Conservation (phyloP, 768 basidiomycete species). For the Boletus rubescentipes region DNA sequence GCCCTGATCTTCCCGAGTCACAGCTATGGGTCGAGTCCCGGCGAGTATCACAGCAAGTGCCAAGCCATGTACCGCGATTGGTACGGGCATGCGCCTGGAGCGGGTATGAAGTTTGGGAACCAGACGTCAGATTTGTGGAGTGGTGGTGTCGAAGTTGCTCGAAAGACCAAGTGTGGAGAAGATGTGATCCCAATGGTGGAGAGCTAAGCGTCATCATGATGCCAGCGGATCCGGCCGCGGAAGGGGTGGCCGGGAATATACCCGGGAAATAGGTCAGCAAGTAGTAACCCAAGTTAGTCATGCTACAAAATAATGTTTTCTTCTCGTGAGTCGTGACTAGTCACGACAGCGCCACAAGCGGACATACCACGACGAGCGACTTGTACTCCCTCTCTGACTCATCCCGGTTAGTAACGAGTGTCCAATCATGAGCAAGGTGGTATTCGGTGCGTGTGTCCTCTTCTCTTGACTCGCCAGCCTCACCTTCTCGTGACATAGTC, state of each 20-base stretch:
- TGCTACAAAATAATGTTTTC: background rate
- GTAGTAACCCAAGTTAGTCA: too few relatives aligned
- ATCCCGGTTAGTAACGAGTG: background rate
- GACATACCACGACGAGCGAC: background rate
- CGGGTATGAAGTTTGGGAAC: background rate
- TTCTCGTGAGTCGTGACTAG: slow-evolving; percentile 2
- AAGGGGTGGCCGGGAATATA: too few relatives aligned
- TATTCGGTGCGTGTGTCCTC: slow-evolving; percentile 53
- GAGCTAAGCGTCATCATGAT: background rate
- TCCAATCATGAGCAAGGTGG: slow-evolving; percentile 61
- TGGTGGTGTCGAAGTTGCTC: slow-evolving; percentile 1
- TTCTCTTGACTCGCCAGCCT: background rate
- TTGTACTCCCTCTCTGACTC: background rate
- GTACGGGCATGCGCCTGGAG: background rate
- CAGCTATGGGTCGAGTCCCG: background rate
- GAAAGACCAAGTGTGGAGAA: background rate
- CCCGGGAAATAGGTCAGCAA: background rate
- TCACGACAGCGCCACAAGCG: slow-evolving; percentile 15
- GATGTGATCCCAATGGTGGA: background rate
- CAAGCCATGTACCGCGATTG: background rate
- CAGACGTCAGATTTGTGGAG: background rate
- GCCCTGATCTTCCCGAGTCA: slow-evolving; percentile 1
- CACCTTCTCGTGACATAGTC: slow-evolving; percentile 40
- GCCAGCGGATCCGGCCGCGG: too few relatives aligned
- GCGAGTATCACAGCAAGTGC: background rate